Evolutionary conservation across 2,329 filamentous ascomycete genomes (phyloP).

Genomic region (Pyrenophora graminea): DNA sequence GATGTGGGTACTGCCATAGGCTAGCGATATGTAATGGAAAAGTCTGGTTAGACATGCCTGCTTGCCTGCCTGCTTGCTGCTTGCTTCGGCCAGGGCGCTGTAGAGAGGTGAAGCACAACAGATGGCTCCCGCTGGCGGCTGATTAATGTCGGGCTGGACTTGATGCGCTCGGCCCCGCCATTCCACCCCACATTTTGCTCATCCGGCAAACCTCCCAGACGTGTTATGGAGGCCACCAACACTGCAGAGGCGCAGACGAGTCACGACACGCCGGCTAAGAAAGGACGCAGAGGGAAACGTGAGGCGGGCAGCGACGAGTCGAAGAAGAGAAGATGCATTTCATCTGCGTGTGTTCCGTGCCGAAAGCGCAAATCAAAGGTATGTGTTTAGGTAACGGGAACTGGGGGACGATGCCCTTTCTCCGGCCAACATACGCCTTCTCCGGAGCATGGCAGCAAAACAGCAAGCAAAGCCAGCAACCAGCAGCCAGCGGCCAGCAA

Average conservation of each 20-base stretch:
- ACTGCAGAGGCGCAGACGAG: conserved; percentile 10
- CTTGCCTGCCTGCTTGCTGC: too few relatives aligned
- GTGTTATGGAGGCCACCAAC: conserved; percentile 21
- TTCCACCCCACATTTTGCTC: conserved; percentile 21
- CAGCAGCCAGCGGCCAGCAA: too few relatives aligned
- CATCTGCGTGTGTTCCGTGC: conserved; percentile 48
- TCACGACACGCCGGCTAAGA: conserved; percentile 33
- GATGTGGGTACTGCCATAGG: too few relatives aligned
- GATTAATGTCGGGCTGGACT: conserved; percentile 30
- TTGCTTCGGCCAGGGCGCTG: conserved; percentile 23
- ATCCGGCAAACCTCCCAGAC: conserved; percentile 12
- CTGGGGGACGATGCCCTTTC: conserved; percentile 12
- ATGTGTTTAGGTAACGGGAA: conserved; percentile 20
- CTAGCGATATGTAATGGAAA: too few relatives aligned
- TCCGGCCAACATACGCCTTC: conserved; percentile 12
- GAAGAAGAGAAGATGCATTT: conserved; percentile 51
- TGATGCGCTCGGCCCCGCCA: conserved; percentile 27
- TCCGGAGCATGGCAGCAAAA: conserved; percentile 2
- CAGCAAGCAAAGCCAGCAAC: too few relatives aligned
- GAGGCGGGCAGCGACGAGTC: conserved; percentile 46
- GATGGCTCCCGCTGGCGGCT: conserved; percentile 19
- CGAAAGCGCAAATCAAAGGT: conserved; percentile 49
- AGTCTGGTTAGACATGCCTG: too few relatives aligned
- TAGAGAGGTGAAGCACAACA: conserved; percentile 18
- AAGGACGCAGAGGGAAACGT: conserved; percentile 41